Evolutionary conservation across 2,329 filamentous ascomycete species (phyloP), one percentile per base, ranked within the genome.

Genomic region (Stenocarpella maydis): DNA sequence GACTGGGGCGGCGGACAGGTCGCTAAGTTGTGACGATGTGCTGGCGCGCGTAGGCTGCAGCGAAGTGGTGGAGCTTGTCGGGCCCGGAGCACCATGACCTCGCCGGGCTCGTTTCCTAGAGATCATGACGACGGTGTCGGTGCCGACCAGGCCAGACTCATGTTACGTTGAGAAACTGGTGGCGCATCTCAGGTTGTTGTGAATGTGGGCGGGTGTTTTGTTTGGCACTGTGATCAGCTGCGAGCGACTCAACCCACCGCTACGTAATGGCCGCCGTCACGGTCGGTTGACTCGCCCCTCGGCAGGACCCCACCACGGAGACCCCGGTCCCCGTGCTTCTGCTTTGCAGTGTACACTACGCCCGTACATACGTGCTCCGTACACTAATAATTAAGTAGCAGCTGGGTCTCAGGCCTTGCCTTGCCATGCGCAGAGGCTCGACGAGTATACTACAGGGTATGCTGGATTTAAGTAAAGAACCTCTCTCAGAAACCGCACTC

Each of bases 101-200:
- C 77, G 79, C 71, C 80, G 79, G 52, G 76, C 73, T 70, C 81
- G 81, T 74, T 84, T 85, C 71, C 81, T 77, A 58, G 80, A 77
- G 74, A 76, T 79, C 82, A 84, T 84, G 72, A 74, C 55, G 58
- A 37, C 15, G 61, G 49, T 21, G 58, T 60, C 69, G 61, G 49
- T 21, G 58, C 54, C 69, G 63, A 68, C 31, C 31, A 61, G 50
- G 41, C 37, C 19, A 47, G 34, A 28, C 41, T 49, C 43, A 63
- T 63, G 14, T 63, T 43, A 49, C 49, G 28, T 37, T 37, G 58
- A 19, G 26, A 34, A 19, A 49, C 15, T 17, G 43, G 58, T 24
- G n/a, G 41, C 24, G 43, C 28, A 19, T 26, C 58, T 24, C 58
- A 49, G n/a, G n/a, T 37, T 49, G 58, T 63, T 63, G 43, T 34